phyloP scores from a whole-genome alignment of 2,329 filamentous ascomycete species.

The Elsinoe australis region DNA sequence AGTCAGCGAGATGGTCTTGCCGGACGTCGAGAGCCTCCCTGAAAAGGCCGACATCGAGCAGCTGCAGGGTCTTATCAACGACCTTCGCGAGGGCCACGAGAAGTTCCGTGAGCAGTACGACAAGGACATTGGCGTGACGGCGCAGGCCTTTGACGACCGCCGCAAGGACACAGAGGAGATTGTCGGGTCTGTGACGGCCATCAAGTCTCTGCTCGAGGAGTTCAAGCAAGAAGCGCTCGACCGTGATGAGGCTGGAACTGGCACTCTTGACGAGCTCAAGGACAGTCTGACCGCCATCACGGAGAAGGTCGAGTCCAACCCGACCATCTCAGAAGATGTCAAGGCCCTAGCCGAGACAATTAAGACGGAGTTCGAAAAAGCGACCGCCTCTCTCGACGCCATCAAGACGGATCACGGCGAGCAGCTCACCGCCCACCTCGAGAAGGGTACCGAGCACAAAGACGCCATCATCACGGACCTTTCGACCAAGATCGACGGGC shows the following conservation, averaged over 20 bases:
- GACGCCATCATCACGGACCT: conserved; percentile 49
- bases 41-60: conserved; percentile 68
- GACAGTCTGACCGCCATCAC: conserved; percentile 59
- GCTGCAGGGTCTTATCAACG: conserved; percentile 46
- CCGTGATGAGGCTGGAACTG: conserved; percentile 64
- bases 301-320: conserved; percentile 51
- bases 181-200: conserved; percentile 67
- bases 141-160: conserved; percentile 73
- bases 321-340: conserved; percentile 39
- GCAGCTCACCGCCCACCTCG: conserved; percentile 46
- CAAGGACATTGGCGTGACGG: conserved; percentile 63
- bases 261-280: conserved; percentile 42
- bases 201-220: conserved; percentile 69
- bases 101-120: conserved; percentile 66
- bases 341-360: conserved; percentile 63
- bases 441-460: conserved; percentile 54
- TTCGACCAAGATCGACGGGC: conserved; percentile 59
- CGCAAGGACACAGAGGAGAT: conserved; percentile 76
- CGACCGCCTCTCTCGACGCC: conserved; percentile 69
- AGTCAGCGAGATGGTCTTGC: conserved; percentile 63
- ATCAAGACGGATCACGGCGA: conserved; percentile 71
- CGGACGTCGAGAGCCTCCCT: conserved; percentile 62
- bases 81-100: conserved; percentile 52
- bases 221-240: conserved; percentile 68
- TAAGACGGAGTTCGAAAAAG: conserved; percentile 80